Evolutionary conservation across 305 asterid species (phyloP), one percentile per base, ranked within the genome.

Genomic region (Ruellia speciosa): DNA sequence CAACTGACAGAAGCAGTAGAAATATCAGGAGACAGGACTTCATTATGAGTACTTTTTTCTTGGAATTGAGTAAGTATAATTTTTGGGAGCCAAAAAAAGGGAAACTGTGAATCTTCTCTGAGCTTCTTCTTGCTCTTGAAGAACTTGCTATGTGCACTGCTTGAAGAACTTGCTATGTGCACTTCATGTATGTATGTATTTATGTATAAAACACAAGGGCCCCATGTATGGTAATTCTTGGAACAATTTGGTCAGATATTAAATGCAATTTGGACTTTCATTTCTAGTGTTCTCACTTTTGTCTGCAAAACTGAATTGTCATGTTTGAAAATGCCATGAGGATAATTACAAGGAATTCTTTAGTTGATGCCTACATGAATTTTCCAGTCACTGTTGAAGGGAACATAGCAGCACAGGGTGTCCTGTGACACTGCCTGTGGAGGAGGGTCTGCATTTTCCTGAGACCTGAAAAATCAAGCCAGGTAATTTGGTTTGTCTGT

Each of bases 1-100:
- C 66, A 55, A 69, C 52, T 58, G 88, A 78, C 9, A 80, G 49
- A 69, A 85, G 68, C 24, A 83, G 70, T 59, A 81, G 63, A 69
- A 66, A 56, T 19, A 78, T 55, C 14, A 82, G 64, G 66, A 76
- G 14, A 53, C 67, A 50, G 47, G 76, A 57, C 75, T 39, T 73
- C 90, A 78, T 87, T 3, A 13, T 45, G 47, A 35, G 47, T 40
- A 45, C 65, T 13, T 7, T 52, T 37, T 3, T 16, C 62, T 13
- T 18, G 9, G 48, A 34, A 66, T 13, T 12, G 18, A 56, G 58
- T 55, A 62, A 13, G 24, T 18, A 47, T 17, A 57, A 15, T 18
- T 65, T 9, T 2, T 34, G n/a, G 52, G 55, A 11, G 39, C 12
- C 12, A 6, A 37, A 37, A 53, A 43, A 63, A 19, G 16, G 24